Conservation (phyloP, 2,329 filamentous ascomycete species). For the Stemphylium vesicarium region DNA sequence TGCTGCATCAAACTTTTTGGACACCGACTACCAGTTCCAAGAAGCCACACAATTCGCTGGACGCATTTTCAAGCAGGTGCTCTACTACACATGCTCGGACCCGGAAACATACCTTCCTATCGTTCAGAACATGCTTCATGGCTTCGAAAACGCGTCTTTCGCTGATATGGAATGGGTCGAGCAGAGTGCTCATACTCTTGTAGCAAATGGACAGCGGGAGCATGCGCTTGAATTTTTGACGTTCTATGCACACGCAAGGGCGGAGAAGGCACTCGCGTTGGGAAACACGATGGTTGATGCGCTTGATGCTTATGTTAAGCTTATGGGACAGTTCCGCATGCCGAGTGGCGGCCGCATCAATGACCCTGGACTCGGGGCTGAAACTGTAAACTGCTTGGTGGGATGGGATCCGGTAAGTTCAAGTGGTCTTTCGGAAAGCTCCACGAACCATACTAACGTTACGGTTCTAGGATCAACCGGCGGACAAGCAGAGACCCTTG, state of each 20-base stretch:
- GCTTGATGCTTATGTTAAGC: slow-evolving; percentile 33
- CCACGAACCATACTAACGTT: neutral
- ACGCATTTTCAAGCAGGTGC: slow-evolving; percentile 34
- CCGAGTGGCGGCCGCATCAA: slow-evolving; percentile 34
- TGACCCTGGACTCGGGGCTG: slow-evolving; percentile 34
- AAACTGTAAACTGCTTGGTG: slow-evolving; percentile 41
- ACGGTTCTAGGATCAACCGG: slow-evolving; percentile 1
- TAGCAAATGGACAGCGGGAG: slow-evolving; percentile 23
- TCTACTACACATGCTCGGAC: slow-evolving; percentile 42
- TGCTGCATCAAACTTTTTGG: slow-evolving; percentile 42
- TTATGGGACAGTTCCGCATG: slow-evolving; percentile 28
- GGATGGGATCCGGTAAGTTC: slow-evolving; percentile 30
- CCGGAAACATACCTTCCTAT: slow-evolving; percentile 30
- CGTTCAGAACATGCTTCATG: slow-evolving; percentile 34
- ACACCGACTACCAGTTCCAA: slow-evolving; percentile 43
- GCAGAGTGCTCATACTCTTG: slow-evolving; percentile 23
- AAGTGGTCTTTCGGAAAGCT: neutral
- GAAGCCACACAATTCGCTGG: slow-evolving; percentile 39
- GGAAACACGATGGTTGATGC: slow-evolving; percentile 35
- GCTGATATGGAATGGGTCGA: slow-evolving; percentile 34
- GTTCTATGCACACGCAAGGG: slow-evolving; percentile 34
- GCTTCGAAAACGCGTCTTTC: slow-evolving; percentile 36
- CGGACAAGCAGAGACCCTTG: slow-evolving; percentile 9
- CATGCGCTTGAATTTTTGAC: slow-evolving; percentile 29
- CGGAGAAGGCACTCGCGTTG: slow-evolving; percentile 33